Evolutionary conservation across 306 rosid genomes (phyloP), one percentile per base, ranked within the genome.

Genomic region (Alnus rubra): DNA sequence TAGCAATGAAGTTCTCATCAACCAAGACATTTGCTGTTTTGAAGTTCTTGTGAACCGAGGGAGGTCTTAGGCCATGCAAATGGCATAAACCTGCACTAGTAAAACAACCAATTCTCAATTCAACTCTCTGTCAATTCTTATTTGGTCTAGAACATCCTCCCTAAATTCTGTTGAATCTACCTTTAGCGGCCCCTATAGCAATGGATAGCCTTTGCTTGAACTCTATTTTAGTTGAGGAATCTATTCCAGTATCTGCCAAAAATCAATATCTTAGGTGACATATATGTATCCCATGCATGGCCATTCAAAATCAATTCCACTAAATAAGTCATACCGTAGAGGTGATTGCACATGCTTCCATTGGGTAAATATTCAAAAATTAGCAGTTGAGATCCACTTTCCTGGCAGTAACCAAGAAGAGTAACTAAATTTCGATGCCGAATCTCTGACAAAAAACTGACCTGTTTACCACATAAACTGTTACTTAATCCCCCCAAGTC

Each of bases 381-480:
- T 82, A 86, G 60, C 69, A 86, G 79, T 59, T 86, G 89, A 74
- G 74, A 83, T 76, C 85, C 89, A 51, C 77, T 81, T 86, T 83
- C 85, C 79, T 83, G 89, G 84, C 89, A 81, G 84, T 77, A 86
- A 71, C 89, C 89, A 45, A 83, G 82, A 39, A 81, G 75, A 75
- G 77, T 45, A 73, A 86, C 89, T 60, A 86, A 73, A 82, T 86
- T 76, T 15, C 82, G 83, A 64, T 86, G 86, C 54, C 19, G 87
- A 81, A 86, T 75, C 89, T 86, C 87, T 39, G 84, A 81, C 78
- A 86, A 68, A 14, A 45, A 76, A 9, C 62, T 39, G 15, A 78
- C 89, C 89, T 86, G 84, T 52, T 59, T 71, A 39, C 74, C 74
- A 76, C 18, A 67, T n/a, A 59, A 48, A n/a, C 13, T 44, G 39